These are phyloP conservation scores for Eryngium alpinum DNA, from an alignment of 140 eudicot genomes.

Conservation along the genomic window DNA sequence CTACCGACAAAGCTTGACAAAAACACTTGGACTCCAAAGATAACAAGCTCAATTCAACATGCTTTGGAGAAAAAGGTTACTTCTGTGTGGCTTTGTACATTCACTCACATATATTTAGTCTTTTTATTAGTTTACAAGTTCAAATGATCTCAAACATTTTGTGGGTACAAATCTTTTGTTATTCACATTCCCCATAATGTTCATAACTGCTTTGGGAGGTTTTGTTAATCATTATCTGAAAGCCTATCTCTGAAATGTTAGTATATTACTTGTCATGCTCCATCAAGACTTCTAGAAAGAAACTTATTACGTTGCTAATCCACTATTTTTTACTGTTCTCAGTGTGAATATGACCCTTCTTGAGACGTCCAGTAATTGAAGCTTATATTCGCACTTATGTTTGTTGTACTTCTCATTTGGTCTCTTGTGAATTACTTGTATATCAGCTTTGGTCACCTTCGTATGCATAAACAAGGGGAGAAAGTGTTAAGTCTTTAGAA, in stretches of 20 bases:
- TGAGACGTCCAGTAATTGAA: constrained; percentile 52
- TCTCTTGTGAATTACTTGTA: constrained; percentile 52
- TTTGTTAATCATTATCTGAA: constrained; percentile 48
- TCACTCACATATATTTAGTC: neutral
- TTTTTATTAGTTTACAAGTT: neutral
- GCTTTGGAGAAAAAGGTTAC: constrained; percentile 61
- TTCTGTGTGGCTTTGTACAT: neutral
- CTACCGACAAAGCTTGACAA: constrained; percentile 58
- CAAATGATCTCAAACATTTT: constrained; percentile 8
- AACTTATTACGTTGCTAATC: neutral
- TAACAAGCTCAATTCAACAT: constrained; percentile 46
- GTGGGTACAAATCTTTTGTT: constrained; percentile 68
- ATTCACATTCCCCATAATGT: constrained; percentile 63
- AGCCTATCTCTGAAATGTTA: constrained; percentile 29
- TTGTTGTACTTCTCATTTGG: constrained; percentile 51
- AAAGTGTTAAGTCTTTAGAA: constrained; percentile 37
- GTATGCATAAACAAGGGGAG: constrained; percentile 34
- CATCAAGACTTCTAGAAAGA: neutral
- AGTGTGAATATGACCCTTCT: constrained; percentile 15
- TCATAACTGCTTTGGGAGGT: constrained; percentile 59
- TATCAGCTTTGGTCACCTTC: constrained; percentile 53
- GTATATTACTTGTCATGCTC: neutral
- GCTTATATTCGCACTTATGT: constrained; percentile 53
- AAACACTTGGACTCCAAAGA: constrained; percentile 39
- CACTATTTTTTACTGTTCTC: constrained; percentile 5